Evolutionary conservation across 352 stramenopile genomes (phyloP).

Genomic region (Globisporangium takayamanum): DNA sequence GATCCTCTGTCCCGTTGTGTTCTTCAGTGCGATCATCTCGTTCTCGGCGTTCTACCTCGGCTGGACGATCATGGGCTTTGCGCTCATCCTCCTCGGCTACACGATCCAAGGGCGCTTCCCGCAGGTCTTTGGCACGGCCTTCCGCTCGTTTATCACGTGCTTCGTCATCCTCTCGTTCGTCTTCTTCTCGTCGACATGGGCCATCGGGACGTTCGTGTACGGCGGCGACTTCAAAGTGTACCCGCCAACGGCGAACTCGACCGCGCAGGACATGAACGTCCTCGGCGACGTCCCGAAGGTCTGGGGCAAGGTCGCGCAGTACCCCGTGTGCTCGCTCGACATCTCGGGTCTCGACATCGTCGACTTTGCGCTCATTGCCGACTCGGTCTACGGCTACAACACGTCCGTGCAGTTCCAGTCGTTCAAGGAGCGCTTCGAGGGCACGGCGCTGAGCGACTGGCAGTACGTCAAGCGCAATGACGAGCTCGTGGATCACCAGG

Average conservation of each 20-base stretch:
- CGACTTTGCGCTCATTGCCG: constrained; percentile 82
- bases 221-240: constrained; percentile 78
- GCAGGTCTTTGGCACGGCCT: constrained; percentile 76
- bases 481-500: constrained; percentile 53
- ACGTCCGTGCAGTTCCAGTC: constrained; percentile 66
- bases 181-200: constrained; percentile 85
- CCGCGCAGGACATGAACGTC: constrained; percentile 12
- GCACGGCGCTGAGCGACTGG: constrained; percentile 70
- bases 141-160: constrained; percentile 81
- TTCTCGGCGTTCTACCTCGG: constrained; percentile 75
- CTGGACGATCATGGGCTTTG: constrained; percentile 79
- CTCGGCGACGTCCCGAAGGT: constrained; percentile 21
- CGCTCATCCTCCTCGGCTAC: constrained; percentile 68
- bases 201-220: constrained; percentile 83
- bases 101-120: constrained; percentile 81
- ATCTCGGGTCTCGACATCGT: constrained; percentile 58
- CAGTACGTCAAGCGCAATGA: constrained; percentile 70
- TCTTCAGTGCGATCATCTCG: constrained; percentile 78
- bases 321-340: constrained; percentile 75
- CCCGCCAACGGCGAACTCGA: constrained; percentile 27
- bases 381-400: constrained; percentile 77
- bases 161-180: constrained; percentile 83
- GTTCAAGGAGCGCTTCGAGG: constrained; percentile 76
- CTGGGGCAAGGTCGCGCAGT: constrained; percentile 61
- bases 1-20: constrained; percentile 61